A percentile compares a stretch with the other conserved stretches of the same genome.
Conservation (phyloP, 257 asterid species). For the Paraleonurus japonicus region DNA sequence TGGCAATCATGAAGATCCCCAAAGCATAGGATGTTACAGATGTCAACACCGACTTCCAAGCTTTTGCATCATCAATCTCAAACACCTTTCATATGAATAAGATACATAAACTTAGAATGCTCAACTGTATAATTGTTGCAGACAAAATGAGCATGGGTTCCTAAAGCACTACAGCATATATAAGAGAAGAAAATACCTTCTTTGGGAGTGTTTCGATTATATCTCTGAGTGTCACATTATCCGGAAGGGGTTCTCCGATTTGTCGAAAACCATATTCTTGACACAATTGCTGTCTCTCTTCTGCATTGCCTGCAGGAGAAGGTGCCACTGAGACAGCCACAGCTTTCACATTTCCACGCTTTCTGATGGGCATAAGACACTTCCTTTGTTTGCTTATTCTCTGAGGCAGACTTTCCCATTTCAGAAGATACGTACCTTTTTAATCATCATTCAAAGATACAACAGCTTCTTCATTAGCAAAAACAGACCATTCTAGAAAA, state of each 20-base stretch:
- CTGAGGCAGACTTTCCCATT: slow-evolving; percentile 52
- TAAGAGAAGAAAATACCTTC: slow-evolving; percentile 47
- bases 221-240: slow-evolving; percentile 66
- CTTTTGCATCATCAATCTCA: slow-evolving; percentile 84
- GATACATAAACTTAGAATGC: neutral
- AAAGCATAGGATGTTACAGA: slow-evolving; percentile 74
- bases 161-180: neutral
- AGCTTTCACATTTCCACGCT: slow-evolving; percentile 49
- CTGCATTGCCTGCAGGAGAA: slow-evolving; percentile 52
- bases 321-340: slow-evolving; percentile 73
- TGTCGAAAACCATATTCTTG: slow-evolving; percentile 79
- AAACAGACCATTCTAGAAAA: slow-evolving; percentile 9
- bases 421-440: slow-evolving; percentile 56
- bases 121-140: neutral
- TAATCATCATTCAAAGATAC: neutral
- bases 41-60: slow-evolving; percentile 84
- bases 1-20: slow-evolving; percentile 86
- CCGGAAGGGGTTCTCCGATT: slow-evolving; percentile 95
- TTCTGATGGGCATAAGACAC: slow-evolving; percentile 43
- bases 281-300: slow-evolving; percentile 49
- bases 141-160: neutral
- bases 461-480: neutral
- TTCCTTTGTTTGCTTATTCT: slow-evolving; percentile 39
- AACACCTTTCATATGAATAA: slow-evolving; percentile 58
- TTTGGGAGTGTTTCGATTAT: slow-evolving; percentile 75